Conservation (phyloP, 345 rosid species). For the Arabis hirsuta region DNA sequence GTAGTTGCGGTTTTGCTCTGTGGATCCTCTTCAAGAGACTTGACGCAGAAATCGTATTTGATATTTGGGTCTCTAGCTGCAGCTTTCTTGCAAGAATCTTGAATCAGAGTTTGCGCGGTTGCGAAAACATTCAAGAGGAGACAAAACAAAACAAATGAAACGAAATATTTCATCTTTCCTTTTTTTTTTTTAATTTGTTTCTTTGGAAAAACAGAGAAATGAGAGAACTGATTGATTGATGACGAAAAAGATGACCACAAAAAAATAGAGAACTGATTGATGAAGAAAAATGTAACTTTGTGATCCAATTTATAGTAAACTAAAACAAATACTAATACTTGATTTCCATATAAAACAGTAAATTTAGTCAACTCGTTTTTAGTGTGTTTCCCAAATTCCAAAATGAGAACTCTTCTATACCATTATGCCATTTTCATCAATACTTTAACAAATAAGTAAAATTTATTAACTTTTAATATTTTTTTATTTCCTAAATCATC, state of each 20-base stretch:
- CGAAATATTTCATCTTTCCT: not conserved
- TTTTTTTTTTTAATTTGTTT: too few species aligned
- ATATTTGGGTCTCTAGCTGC: slow-evolving; percentile 41
- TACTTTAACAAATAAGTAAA: not conserved
- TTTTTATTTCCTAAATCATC: not conserved
- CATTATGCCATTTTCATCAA: not conserved
- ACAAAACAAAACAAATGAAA: slow-evolving; percentile 13
- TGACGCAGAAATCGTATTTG: slow-evolving; percentile 44
- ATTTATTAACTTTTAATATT: not conserved
- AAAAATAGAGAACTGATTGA: too few species aligned
- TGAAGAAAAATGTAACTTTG: not conserved
- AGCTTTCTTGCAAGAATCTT: slow-evolving; percentile 45
- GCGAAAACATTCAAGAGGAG: not conserved
- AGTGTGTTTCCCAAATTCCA: not conserved
- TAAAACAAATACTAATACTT: not conserved
- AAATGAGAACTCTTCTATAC: not conserved
- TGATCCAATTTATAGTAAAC: not conserved
- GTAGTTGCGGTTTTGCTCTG: slow-evolving; percentile 31
- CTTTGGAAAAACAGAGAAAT: not conserved
- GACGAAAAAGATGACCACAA: not conserved
- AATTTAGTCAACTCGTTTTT: not conserved
- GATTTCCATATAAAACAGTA: not conserved
- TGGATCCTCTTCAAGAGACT: slow-evolving; percentile 41
- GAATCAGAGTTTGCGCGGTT: slow-evolving; percentile 25
- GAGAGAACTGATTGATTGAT: not conserved